Percentiles rank a stretch among this genome's conserved stretches.
Conservation (phyloP, 306 rosid species). For the Prunus dulcis region DNA sequence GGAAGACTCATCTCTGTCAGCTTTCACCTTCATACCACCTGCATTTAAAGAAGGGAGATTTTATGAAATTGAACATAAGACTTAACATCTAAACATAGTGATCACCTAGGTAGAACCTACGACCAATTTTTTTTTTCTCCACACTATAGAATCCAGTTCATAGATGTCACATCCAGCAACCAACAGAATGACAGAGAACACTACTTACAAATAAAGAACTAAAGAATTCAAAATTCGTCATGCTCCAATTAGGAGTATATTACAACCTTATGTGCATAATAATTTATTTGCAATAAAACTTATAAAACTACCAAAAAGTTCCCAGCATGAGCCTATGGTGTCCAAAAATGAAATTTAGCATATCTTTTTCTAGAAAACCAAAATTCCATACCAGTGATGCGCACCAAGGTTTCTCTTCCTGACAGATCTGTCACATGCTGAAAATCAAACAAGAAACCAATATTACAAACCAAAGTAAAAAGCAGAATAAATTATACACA, state of each 20-base stretch:
- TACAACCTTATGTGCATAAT: not conserved
- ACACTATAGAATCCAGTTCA: not conserved
- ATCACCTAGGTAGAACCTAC: no score
- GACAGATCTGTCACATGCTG: conserved; percentile 87
- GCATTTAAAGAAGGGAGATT: not conserved
- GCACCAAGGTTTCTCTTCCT: conserved; percentile 81
- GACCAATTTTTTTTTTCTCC: no score
- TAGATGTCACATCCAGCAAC: no score
- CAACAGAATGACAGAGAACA: no score
- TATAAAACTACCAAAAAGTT: not conserved
- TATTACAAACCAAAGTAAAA: not conserved
- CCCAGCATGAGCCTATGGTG: not conserved
- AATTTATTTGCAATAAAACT: not conserved
- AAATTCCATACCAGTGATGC: conserved; percentile 58
- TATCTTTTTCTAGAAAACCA: not conserved
- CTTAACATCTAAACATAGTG: not conserved
- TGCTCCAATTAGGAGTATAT: not conserved
- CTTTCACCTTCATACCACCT: conserved; percentile 95
- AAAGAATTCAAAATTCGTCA: not conserved
- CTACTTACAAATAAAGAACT: no score
- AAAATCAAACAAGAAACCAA: conserved; percentile 8
- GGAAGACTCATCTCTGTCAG: conserved; percentile 82
- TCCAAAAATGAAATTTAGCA: not conserved
- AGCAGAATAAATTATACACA: not conserved
- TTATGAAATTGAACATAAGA: not conserved